Evolutionary conservation across 331 rosid species (phyloP).

Genomic region (Telfairia occidentalis): DNA sequence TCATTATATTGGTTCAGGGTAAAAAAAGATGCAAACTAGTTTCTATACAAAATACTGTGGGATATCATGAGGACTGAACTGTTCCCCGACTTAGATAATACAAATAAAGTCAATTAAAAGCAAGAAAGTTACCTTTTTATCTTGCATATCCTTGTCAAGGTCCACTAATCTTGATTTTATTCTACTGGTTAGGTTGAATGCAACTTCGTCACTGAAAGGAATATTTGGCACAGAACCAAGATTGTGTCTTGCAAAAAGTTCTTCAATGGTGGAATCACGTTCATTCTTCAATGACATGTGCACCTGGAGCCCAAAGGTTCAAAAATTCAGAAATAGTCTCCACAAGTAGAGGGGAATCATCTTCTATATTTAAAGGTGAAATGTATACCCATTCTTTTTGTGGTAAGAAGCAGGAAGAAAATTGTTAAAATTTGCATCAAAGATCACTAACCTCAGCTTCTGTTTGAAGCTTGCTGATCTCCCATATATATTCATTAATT

Average conservation of each 20-base stretch:
- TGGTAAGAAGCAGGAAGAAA: background rate
- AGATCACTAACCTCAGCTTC: slow-evolving; percentile 66
- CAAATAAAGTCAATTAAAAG: slow-evolving; percentile 6
- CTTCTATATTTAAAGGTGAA: background rate
- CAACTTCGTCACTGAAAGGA: slow-evolving; percentile 58
- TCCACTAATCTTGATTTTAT: slow-evolving; percentile 53
- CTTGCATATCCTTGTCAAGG: slow-evolving; percentile 63
- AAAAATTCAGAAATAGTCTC: slow-evolving; percentile 17
- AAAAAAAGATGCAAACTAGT: background rate
- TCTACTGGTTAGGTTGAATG: slow-evolving; percentile 50
- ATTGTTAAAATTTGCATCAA: slow-evolving; percentile 12
- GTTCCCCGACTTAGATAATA: background rate
- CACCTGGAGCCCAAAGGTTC: slow-evolving; percentile 46
- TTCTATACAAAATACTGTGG: background rate
- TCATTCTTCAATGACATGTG: slow-evolving; percentile 57
- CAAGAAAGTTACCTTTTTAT: slow-evolving; percentile 49
- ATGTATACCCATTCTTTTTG: background rate
- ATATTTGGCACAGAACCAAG: slow-evolving; percentile 59
- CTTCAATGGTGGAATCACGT: slow-evolving; percentile 61
- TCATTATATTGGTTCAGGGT: background rate
- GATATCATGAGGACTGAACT: background rate
- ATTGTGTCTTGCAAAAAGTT: slow-evolving; percentile 42
- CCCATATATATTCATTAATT: slow-evolving; percentile 29
- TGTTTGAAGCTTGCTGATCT: slow-evolving; percentile 64
- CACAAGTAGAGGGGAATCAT: background rate